Percentiles rank a stretch among this genome's conserved stretches.
These are phyloP conservation scores for Trichoderma oligosporum DNA, from an alignment of 2,329 filamentous ascomycete species.

Conservation along the genomic window DNA sequence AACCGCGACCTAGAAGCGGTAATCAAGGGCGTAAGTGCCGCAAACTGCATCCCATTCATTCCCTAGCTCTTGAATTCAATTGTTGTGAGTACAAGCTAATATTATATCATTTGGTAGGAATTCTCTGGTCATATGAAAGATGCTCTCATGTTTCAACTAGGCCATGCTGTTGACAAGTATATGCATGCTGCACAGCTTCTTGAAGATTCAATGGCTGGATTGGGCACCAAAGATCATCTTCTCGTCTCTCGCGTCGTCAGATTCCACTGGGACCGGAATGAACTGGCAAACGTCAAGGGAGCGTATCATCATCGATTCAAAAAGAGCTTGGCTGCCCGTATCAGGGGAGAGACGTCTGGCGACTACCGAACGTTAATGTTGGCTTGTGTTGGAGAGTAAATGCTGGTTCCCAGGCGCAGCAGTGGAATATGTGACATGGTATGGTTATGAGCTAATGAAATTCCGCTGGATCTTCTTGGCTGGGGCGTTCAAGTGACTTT, in stretches of 20 bases:
- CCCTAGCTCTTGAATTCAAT: neutral
- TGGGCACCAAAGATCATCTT: conserved; percentile 81
- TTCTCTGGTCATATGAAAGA: conserved; percentile 93
- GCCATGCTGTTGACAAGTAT: conserved; percentile 71
- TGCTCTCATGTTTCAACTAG: conserved; percentile 76
- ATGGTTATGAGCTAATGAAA: neutral
- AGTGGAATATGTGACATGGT: neutral
- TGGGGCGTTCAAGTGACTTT: neutral
- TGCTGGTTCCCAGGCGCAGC: neutral
- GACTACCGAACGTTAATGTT: conserved; percentile 77
- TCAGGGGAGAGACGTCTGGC: conserved; percentile 79
- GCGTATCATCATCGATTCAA: conserved; percentile 72
- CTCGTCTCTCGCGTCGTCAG: conserved; percentile 75
- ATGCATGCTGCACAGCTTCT: conserved; percentile 77
- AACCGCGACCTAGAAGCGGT: conserved; percentile 66
- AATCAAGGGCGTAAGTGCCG: conserved; percentile 60
- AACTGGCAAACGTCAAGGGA: conserved; percentile 71
- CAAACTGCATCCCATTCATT: neutral
- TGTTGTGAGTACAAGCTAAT: neutral
- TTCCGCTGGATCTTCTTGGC: neutral
- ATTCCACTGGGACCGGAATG: conserved; percentile 74
- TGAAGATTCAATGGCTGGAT: conserved; percentile 82
- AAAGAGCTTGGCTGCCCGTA: conserved; percentile 62
- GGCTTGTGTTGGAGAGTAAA: conserved; percentile 56
- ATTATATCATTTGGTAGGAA: conserved; percentile 43